These are phyloP conservation scores for Trypanosoma theileri DNA, from an alignment of 208 protist genomes.

Conservation along the genomic window DNA sequence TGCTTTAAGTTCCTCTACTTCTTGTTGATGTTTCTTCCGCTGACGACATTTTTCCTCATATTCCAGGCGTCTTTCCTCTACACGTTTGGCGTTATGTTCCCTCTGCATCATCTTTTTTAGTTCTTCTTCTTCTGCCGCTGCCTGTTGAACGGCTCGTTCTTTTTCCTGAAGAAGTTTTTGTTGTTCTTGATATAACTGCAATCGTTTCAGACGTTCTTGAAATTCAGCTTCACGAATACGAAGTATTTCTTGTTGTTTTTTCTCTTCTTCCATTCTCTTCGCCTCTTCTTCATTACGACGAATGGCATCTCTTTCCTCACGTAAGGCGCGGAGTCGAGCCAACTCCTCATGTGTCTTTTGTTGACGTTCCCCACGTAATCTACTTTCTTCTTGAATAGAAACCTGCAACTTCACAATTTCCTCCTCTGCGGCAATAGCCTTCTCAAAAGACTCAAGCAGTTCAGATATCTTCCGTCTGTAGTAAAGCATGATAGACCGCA, in stretches of 20 bases:
- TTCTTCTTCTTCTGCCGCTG: slow-evolving; percentile 38
- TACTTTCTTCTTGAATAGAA: slow-evolving; percentile 30
- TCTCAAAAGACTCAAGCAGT: slow-evolving; percentile 32
- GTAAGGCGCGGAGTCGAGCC: slow-evolving; percentile 24
- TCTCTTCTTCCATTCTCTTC: slow-evolving; percentile 38
- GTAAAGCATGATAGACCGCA: slow-evolving; percentile 23
- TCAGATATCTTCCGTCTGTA: slow-evolving; percentile 23
- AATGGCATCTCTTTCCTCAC: slow-evolving; percentile 34
- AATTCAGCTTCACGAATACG: slow-evolving; percentile 35
- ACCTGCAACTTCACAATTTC: slow-evolving; percentile 23
- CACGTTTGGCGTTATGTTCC: slow-evolving; percentile 51
- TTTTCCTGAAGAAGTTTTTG: slow-evolving; percentile 39
- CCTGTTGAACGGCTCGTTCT: slow-evolving; percentile 39
- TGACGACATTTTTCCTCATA: slow-evolving; percentile 41
- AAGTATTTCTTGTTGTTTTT: slow-evolving; percentile 23
- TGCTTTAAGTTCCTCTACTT: slow-evolving; percentile 39
- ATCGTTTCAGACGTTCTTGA: slow-evolving; percentile 54
- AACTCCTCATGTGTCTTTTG: slow-evolving; percentile 16
- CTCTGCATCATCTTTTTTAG: slow-evolving; percentile 39
- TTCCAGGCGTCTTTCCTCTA: slow-evolving; percentile 49
- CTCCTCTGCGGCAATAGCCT: slow-evolving; percentile 18
- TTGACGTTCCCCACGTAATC: slow-evolving; percentile 30
- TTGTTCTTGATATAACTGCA: slow-evolving; percentile 45
- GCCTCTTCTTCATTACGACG: slow-evolving; percentile 33
- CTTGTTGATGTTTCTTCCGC: slow-evolving; percentile 37